Percentiles rank a stretch among this genome's conserved stretches.
Conservation (phyloP, 208 protist species). For the Acanthamoeba sp. region DNA sequence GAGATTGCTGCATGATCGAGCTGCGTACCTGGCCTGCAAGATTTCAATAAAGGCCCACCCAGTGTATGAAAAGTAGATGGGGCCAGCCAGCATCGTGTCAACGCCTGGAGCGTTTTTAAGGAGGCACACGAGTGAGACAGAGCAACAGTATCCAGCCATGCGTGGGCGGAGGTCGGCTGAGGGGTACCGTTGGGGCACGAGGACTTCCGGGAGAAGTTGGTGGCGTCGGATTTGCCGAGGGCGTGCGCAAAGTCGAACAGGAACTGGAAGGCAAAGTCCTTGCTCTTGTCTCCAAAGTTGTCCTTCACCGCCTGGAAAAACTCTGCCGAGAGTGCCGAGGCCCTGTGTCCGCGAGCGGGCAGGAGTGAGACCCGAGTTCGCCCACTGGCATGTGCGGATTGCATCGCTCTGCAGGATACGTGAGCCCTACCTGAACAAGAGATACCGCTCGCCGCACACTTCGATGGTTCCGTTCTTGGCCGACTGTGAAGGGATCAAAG, state of each 20-base stretch:
- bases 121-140: too few relatives aligned
- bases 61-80: constrained; percentile 16
- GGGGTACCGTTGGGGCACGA: background rate
- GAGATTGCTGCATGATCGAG: too few relatives aligned
- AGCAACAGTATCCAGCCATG: background rate
- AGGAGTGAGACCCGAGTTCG: too few relatives aligned
- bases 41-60: constrained; percentile 27
- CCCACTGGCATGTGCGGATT: too few relatives aligned
- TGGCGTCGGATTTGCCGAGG: background rate
- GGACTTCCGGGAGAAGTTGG: background rate
- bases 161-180: background rate
- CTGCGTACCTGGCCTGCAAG: background rate
- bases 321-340: background rate
- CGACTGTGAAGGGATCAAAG: background rate
- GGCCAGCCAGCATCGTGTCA: constrained; percentile 11
- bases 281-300: background rate
- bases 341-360: background rate
- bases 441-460: constrained; percentile 11
- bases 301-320: constrained; percentile 15
- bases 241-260: constrained; percentile 6
- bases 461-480: constrained; percentile 18
- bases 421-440: background rate
- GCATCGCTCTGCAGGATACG: too few relatives aligned
- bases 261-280: constrained; percentile 25
- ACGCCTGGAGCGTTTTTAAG: background rate